Evolutionary conservation across 768 basidiomycete species (phyloP).

Genomic region (Terana coerulea): DNA sequence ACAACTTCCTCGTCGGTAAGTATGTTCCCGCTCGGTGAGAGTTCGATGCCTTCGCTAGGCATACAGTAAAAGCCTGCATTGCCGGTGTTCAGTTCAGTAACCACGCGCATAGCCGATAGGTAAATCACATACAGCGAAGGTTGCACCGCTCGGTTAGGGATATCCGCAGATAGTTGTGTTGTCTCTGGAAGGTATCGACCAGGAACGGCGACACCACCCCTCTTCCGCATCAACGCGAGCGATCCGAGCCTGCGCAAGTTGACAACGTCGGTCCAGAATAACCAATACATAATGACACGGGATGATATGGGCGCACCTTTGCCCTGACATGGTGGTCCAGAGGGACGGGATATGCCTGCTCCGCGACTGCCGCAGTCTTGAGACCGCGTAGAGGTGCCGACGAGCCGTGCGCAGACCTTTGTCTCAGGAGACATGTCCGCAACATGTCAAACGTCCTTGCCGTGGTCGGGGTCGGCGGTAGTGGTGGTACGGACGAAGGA

Average conservation of each 20-base stretch:
- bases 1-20: slow-evolving; percentile 75
- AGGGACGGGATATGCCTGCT: slow-evolving; percentile 11
- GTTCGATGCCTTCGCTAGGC: slow-evolving; percentile 75
- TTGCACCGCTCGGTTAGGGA: slow-evolving; percentile 87
- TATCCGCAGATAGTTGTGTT: slow-evolving; percentile 86
- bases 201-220: slow-evolving; percentile 50
- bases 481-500: neutral
- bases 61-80: slow-evolving; percentile 89
- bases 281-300: neutral
- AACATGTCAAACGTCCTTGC: neutral
- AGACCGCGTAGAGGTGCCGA: slow-evolving; percentile 5
- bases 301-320: neutral
- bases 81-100: neutral
- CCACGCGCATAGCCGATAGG: neutral
- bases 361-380: slow-evolving; percentile 13
- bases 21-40: slow-evolving; percentile 65
- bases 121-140: slow-evolving; percentile 58
- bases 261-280: neutral
- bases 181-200: slow-evolving; percentile 62
- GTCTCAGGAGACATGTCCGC: neutral
- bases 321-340: slow-evolving; percentile 9
- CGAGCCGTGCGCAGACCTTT: neutral
- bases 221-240: slow-evolving; percentile 44
- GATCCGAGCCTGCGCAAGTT: slow-evolving; percentile 47
- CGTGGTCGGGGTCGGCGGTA: neutral